Evolutionary conservation across 2,329 filamentous ascomycete species (phyloP), one percentile per base, ranked within the genome.

Genomic region (Pseudogymnoascus sp.): DNA sequence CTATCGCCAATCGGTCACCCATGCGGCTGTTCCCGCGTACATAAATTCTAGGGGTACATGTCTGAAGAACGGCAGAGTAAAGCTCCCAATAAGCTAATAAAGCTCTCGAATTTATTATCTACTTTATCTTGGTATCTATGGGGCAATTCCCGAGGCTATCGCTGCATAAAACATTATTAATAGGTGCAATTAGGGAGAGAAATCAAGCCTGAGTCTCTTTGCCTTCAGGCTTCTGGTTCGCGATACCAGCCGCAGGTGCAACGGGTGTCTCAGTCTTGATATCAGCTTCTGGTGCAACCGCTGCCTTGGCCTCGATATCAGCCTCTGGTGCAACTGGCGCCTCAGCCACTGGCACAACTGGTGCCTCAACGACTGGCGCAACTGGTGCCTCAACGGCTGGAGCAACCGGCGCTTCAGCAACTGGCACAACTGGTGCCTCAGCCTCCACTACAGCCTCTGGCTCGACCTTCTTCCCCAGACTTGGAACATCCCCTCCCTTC

Each of bases 401-500:
- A 13, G 50, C 26, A 9, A 17, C 31, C 7, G 29, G 50, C 50
- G 17, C 26, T 10, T 19, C 59, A 23, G 33, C 56, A 15, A 15
- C 31, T n/a, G 29, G 31, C 13, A 10, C 21, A 21, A 37, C 29
- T 19, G 56, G 29, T 13, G 56, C 17, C 17, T 9, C 17, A 15
- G 56, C 31, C 19, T 23, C 31, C 31, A 38, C 56, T 21, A 11
- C 59, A 26, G n/a, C 33, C 59, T 26, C 59, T 15, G 59, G 33
- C 33, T 60, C 33, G 11, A 19, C 59, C 5, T 19, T 29, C 4
- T 29, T 5, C n/a, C 50, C 44, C 50, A 74, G 42, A 50, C 71
- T 72, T 53, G 66, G 65, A 35, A 46, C 64, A 67, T 70, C 63
- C 44, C 68, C 72, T n/a, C 93, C 93, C 67, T 86, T 85, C n/a